Percentiles rank a stretch among this genome's conserved stretches.
phyloP scores from a whole-genome alignment of 257 asterid genomes.

The Primulina tabacum region DNA sequence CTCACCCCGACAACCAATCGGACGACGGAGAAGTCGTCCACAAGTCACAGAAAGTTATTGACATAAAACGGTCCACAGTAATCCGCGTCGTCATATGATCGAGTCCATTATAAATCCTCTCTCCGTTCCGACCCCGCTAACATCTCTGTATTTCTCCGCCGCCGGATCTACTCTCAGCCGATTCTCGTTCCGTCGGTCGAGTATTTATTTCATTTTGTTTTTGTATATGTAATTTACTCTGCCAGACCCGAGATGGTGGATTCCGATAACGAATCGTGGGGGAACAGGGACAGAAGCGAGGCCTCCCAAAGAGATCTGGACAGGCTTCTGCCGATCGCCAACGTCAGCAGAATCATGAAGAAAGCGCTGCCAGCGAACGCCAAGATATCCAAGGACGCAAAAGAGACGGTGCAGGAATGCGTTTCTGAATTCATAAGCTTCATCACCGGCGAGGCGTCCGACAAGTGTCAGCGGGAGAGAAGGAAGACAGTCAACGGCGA shows the following conservation, averaged over 20 bases:
- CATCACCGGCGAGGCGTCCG: conserved; percentile 25
- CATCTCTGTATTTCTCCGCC: neutral
- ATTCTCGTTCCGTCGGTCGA: no score
- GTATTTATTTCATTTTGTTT: neutral
- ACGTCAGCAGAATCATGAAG: conserved; percentile 24
- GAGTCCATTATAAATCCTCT: conserved; percentile 2
- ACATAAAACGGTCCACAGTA: neutral
- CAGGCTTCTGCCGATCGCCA: conserved; percentile 20
- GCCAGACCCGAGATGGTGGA: neutral
- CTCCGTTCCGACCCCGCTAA: neutral
- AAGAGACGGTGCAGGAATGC: conserved; percentile 24
- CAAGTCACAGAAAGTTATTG: neutral
- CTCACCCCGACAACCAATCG: neutral
- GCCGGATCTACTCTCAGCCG: conserved; percentile 1
- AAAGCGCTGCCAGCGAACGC: conserved; percentile 23
- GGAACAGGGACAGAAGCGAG: conserved; percentile 15
- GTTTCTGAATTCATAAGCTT: conserved; percentile 23
- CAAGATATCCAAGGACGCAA: conserved; percentile 21
- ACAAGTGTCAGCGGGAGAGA: conserved; percentile 25
- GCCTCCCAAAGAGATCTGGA: conserved; percentile 14
- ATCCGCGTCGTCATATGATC: conserved; percentile 5
- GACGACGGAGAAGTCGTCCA: neutral
- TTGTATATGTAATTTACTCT: neutral
- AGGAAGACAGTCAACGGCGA: conserved; percentile 38
- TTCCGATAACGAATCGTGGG: conserved; percentile 16